These are phyloP conservation scores for Alternaria ventricosa DNA, from an alignment of 2,329 filamentous ascomycete species.

Conservation along the genomic window DNA sequence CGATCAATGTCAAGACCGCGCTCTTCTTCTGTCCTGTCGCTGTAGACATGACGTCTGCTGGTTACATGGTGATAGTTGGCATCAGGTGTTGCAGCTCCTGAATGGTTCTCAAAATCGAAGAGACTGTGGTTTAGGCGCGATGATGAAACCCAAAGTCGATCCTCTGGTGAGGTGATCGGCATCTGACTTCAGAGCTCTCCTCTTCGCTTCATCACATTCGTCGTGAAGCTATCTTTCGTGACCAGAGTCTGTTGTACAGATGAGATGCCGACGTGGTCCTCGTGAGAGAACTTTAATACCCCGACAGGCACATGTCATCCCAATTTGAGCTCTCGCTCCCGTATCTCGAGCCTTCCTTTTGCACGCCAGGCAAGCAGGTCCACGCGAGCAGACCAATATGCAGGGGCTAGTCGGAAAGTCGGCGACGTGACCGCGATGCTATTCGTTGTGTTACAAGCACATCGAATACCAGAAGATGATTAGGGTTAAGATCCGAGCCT, in stretches of 20 bases:
- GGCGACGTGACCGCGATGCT: conserved; percentile 65
- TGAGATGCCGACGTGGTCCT: conserved; percentile 76
- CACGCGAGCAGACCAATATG: conserved; percentile 25
- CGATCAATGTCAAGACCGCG: conserved; percentile 38
- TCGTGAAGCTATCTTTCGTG: conserved; percentile 63
- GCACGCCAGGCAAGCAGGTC: conserved; percentile 26
- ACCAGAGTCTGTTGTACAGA: conserved; percentile 77
- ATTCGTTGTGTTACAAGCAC: conserved; percentile 55
- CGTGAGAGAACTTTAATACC: conserved; percentile 73
- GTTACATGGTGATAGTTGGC: conserved; percentile 35
- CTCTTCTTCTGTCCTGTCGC: conserved; percentile 43
- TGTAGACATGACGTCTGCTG: conserved; percentile 42
- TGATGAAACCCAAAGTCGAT: conserved; percentile 60
- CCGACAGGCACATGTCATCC: conserved; percentile 74
- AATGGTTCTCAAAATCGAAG: conserved; percentile 16
- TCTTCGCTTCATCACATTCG: conserved; percentile 46
- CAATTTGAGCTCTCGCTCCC: conserved; percentile 57
- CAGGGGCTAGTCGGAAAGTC: conserved; percentile 66
- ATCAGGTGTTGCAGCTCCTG: conserved; percentile 47
- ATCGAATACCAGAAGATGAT: conserved; percentile 70
- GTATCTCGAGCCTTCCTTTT: conserved; percentile 56
- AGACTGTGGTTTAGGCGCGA: conserved; percentile 18
- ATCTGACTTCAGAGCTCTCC: conserved; percentile 60
- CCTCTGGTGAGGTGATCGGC: conserved; percentile 57
- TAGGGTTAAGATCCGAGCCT: conserved; percentile 98